Percentiles rank a stretch among this genome's conserved stretches.
Evolutionary conservation across 208 protist genomes (phyloP).

Genomic region (Trypanosoma mega): DNA sequence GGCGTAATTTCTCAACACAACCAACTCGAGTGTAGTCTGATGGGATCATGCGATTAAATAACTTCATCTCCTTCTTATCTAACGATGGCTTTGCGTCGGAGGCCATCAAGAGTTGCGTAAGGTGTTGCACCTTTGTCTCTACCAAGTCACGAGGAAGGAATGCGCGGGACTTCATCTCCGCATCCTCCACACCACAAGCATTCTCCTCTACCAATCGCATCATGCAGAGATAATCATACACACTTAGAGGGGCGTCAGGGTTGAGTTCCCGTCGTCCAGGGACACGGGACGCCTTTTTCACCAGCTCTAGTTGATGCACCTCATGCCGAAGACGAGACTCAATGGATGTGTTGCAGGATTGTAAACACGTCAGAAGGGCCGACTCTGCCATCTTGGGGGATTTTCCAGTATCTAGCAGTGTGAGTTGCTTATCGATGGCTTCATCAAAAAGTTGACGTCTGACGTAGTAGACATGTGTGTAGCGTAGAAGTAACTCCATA

Average conservation of each 20-base stretch:
- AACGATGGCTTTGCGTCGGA: slow-evolving; percentile 25
- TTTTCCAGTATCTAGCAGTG: slow-evolving; percentile 78
- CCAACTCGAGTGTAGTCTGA: slow-evolving; percentile 74
- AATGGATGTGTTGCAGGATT: slow-evolving; percentile 48
- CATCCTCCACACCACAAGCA: slow-evolving; percentile 49
- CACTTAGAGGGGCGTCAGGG: slow-evolving; percentile 61
- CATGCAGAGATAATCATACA: slow-evolving; percentile 86
- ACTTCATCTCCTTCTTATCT: slow-evolving; percentile 81
- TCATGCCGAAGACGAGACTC: slow-evolving; percentile 59
- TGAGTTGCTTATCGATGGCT: slow-evolving; percentile 76
- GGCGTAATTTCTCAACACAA: slow-evolving; percentile 74
- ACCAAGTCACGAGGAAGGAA: slow-evolving; percentile 68
- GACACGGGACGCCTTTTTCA: slow-evolving; percentile 52
- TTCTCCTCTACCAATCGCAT: slow-evolving; percentile 89
- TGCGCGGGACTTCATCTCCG: slow-evolving; percentile 73
- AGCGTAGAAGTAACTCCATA: slow-evolving; percentile 79
- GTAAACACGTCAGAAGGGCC: slow-evolving; percentile 54
- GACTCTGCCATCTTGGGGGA: slow-evolving; percentile 52
- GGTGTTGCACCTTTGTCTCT: slow-evolving; percentile 46
- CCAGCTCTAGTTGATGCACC: slow-evolving; percentile 44
- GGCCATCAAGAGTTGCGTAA: slow-evolving; percentile 49
- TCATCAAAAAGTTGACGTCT: slow-evolving; percentile 77
- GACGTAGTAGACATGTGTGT: slow-evolving; percentile 85
- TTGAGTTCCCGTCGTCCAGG: slow-evolving; percentile 72
- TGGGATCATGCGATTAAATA: slow-evolving; percentile 70